These are phyloP conservation scores for Neonectria coccinea DNA, from an alignment of 2,329 filamentous ascomycete genomes.

Conservation along the genomic window DNA sequence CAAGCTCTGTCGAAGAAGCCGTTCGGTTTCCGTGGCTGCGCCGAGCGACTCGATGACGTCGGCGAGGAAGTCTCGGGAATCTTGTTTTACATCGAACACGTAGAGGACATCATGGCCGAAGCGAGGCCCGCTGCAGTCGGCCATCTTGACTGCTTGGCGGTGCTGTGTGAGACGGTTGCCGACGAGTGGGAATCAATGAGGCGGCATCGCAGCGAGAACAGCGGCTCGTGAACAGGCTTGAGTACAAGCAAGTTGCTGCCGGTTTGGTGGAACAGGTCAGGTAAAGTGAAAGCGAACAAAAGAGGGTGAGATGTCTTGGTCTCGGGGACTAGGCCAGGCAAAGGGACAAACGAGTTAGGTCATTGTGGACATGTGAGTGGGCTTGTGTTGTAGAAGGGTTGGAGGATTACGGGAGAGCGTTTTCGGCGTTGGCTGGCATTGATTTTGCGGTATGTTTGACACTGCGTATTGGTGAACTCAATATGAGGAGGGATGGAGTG, in stretches of 20 bases:
- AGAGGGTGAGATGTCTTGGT: neutral
- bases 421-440: no score
- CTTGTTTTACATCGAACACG: conserved; percentile 50
- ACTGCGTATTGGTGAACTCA: neutral
- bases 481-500: neutral
- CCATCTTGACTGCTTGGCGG: conserved; percentile 24
- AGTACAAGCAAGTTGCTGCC: neutral
- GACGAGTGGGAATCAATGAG: conserved; percentile 3
- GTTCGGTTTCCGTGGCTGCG: conserved; percentile 45
- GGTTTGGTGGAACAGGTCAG: neutral
- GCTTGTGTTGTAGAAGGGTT: neutral
- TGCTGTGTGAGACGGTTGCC: neutral
- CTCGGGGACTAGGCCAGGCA: neutral
- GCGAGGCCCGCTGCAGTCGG: conserved; percentile 28
- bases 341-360: neutral
- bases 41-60: conserved; percentile 45
- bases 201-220: neutral
- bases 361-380: neutral
- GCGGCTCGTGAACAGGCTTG: neutral
- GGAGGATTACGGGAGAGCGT: neutral
- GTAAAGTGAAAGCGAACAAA: neutral
- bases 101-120: conserved; percentile 45
- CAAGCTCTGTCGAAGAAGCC: conserved; percentile 48
- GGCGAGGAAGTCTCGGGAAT: conserved; percentile 48
- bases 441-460: neutral